Conservation (phyloP, 2,329 filamentous ascomycete species). For the Aspergillus bombycis region DNA sequence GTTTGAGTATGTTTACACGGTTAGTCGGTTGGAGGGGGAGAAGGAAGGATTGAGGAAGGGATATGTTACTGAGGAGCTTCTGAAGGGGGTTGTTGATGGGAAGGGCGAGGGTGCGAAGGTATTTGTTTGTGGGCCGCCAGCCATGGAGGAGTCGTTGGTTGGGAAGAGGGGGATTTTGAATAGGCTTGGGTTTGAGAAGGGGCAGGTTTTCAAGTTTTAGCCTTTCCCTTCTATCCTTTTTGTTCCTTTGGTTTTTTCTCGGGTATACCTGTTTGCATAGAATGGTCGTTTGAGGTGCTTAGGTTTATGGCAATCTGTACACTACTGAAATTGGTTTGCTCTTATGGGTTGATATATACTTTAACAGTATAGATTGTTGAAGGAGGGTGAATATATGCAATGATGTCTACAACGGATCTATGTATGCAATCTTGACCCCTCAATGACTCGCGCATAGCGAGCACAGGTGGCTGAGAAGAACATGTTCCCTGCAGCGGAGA, state of each 20-base stretch:
- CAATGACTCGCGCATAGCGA: conserved; percentile 15
- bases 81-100: conserved; percentile 54
- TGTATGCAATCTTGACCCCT: conserved; percentile 10
- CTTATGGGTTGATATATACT: background rate
- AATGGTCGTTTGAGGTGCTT: background rate
- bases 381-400: background rate
- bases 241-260: background rate
- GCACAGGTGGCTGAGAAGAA: conserved; percentile 20
- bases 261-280: background rate
- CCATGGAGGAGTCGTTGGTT: conserved; percentile 59
- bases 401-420: background rate
- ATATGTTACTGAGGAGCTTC: conserved; percentile 59
- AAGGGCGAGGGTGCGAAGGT: conserved; percentile 57
- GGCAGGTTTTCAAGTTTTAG: background rate
- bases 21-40: conserved; percentile 49
- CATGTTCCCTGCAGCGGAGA: conserved; percentile 18
- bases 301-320: background rate
- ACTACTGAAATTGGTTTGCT: no score
- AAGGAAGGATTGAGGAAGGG: conserved; percentile 51
- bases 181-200: background rate
- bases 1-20: conserved; percentile 61
- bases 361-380: rapidly evolving
- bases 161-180: conserved; percentile 20
- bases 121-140: conserved; percentile 70
- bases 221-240: background rate